Evolutionary conservation across 2,329 filamentous ascomycete genomes (phyloP), one percentile per base, ranked within the genome.

Genomic region (Zymoseptoria brevis): DNA sequence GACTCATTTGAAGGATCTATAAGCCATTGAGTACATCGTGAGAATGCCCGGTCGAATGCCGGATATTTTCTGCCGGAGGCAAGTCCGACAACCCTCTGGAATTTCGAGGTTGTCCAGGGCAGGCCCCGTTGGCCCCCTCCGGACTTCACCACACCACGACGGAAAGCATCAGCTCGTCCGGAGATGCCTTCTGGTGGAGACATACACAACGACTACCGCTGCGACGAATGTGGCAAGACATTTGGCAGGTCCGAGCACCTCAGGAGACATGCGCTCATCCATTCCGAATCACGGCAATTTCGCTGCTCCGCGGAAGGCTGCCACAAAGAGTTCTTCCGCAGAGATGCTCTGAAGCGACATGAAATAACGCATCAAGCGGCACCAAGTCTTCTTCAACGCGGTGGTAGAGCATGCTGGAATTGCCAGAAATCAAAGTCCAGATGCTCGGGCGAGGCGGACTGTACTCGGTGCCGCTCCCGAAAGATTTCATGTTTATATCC

Each of bases 391-490:
- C 59, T 56, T 21, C 62, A 65, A 16, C 60, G 62, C 26, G 68
- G 68, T 29, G 62, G 59, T 22, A 58, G 69, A 50, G 70, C 70
- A 4, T 72, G 70, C 58, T 57, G 61, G 26, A 58, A 63, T 53
- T 72, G 69, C 57, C 67, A 67, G 4, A 53, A 58, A 9, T 66
- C 69, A 29, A 70, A 70, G 29, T 66, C 70, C 8, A 64, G 65
- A 56, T 73, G 70, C 54, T 68, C 70, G 30, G 69, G 71, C 30
- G 66, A 63, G 8, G 55, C 60, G 11, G 61, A 59, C n/a, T 73
- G 71, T 35, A 55, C 55, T 1, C 61, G 70, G 21, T 72, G 71
- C 56, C 56, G 55, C 21, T 59, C 64, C 11, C 66, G 69, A 9
- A 59, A 54, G 8, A 30, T 63, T 9, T 54, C 60, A 26, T 72